phyloP scores from a whole-genome alignment of 768 basidiomycete species.

The Kwoniella mangroviensis region DNA sequence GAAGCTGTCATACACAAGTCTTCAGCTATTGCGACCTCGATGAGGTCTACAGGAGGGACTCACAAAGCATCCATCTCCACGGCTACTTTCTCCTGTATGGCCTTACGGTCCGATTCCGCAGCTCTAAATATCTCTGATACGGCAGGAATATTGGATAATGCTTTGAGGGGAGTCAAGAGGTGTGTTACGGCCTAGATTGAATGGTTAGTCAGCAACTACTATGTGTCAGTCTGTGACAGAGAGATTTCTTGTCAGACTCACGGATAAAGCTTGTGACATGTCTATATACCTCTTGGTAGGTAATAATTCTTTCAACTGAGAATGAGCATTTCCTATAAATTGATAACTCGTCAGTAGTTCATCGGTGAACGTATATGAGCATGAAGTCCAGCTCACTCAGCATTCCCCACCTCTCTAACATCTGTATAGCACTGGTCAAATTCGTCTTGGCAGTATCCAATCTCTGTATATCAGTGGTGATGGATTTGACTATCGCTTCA shows the following conservation, averaged over 20 bases:
- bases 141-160: conserved; percentile 74
- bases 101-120: conserved; percentile 80
- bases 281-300: conserved; percentile 80
- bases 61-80: conserved; percentile 91
- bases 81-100: conserved; percentile 78
- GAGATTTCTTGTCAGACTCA: conserved; percentile 57
- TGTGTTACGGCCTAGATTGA: conserved; percentile 77
- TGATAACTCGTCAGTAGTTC: too few species aligned
- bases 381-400: conserved; percentile 66
- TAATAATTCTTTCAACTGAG: conserved; percentile 77
- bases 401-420: conserved; percentile 88
- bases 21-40: not conserved
- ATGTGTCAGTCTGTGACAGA: not conserved
- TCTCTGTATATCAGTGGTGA: conserved; percentile 94
- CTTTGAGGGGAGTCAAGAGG: conserved; percentile 77
- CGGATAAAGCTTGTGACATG: conserved; percentile 79
- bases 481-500: conserved; percentile 91
- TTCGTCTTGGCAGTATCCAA: conserved; percentile 94
- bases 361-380: too few species aligned
- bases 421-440: conserved; percentile 84
- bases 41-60: conserved; percentile 53
- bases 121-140: conserved; percentile 78
- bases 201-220: conserved; percentile 15
- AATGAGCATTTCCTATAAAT: conserved; percentile 73
- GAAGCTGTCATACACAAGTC: conserved; percentile 63